Evolutionary conservation across 352 stramenopile species (phyloP), one percentile per base, ranked within the genome.

Genomic region (Phytophthora palmivora): DNA sequence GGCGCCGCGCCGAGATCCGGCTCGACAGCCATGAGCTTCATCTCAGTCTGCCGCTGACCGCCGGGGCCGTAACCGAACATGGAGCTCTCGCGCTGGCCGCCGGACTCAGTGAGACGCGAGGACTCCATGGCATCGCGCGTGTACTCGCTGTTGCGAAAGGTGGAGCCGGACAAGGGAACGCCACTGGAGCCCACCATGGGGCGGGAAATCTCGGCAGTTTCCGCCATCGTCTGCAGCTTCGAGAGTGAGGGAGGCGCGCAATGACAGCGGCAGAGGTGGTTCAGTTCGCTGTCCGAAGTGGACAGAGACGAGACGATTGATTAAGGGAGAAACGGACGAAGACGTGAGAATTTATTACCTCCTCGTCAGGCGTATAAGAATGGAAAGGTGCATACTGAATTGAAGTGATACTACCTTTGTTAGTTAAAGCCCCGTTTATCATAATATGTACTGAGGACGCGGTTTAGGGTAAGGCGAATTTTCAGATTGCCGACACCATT

Each of bases 21-120:
- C 41, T 88, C 79, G 0, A 85, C 55, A 24, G 79, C 79, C 57
- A 67, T 55, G 51, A 91, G 76, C 66, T 80, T 82, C 73, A 88
- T 88, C 63, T 91, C 79, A 12, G 79, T 91, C 54, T 71, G 67
- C 5, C 78, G 79, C 33, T 69, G 61, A 12, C 62, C 57, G 26
- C 16, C 34, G 1, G 55, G 47, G 8, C 65, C 66, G 43, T 56
- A 67, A 16, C 63, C 70, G 52, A 59, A 76, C 28, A 60, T 62
- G 24, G 50, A 59, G 21, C 67, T 61, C 18, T 75, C 61, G 8
- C 67, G 53, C n/a, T 36, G 37, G 37, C 58, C 41, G 15, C 51
- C 56, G 6, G 59, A 74, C 30, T 91, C 79, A 16, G 78, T 88
- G 3, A 66, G 42, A 2, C 72, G 59, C 9, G 45, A 63, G 0